Evolutionary conservation across 1,284 basidiomycete species (phyloP).

Genomic region (Athelia psychrophila): DNA sequence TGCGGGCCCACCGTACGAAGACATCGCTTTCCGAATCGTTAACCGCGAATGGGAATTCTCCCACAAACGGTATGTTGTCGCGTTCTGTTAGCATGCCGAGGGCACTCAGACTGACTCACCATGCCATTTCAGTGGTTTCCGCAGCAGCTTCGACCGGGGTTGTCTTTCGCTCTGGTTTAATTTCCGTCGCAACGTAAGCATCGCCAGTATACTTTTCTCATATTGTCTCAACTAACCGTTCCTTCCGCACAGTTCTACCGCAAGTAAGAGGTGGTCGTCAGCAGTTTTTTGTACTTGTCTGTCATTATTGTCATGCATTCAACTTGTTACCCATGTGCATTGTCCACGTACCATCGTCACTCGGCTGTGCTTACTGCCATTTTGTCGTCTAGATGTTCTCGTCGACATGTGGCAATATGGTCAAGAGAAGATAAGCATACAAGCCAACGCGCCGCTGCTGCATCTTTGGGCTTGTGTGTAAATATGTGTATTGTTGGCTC

Average conservation of each 20-base stretch:
- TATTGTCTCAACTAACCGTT: conserved; percentile 14
- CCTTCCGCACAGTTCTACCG: conserved; percentile 60
- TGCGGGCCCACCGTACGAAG: conserved; percentile 98
- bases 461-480: no score
- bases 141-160: conserved; percentile 84
- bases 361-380: conserved; percentile 6
- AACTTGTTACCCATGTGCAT: no score
- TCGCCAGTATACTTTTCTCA: conserved; percentile 1
- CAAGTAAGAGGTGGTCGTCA: conserved; percentile 35
- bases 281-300: no score
- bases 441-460: no score
- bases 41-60: conserved; percentile 98
- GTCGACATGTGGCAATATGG: no score
- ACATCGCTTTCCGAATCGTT: conserved; percentile 97
- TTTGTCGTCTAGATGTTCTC: no score
- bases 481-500: no score
- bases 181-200: conserved; percentile 80
- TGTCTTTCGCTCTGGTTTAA: conserved; percentile 86
- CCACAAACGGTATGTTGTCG: conserved; percentile 73
- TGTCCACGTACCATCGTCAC: conserved; percentile 23
- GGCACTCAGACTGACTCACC: no score
- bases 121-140: conserved; percentile 59
- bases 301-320: no score
- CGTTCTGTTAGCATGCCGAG: not conserved
- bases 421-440: no score